Evolutionary conservation across 148 eudicot genomes (phyloP).

Genomic region (Vaccinium darrowii): DNA sequence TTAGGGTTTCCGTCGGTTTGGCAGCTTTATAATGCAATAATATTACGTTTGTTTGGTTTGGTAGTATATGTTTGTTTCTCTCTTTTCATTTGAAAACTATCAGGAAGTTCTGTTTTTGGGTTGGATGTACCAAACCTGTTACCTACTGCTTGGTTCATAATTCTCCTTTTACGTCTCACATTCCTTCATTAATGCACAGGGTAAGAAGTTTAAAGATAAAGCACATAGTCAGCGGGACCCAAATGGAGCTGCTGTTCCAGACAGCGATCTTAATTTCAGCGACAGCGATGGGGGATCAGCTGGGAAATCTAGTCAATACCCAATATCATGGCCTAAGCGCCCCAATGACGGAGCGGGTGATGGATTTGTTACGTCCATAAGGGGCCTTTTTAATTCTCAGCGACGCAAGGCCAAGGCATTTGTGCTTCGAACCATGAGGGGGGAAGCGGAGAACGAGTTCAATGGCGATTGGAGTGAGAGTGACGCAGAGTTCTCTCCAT

Average conservation of each 20-base stretch:
- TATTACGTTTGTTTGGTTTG: too few species aligned
- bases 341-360: conserved; percentile 94
- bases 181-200: conserved; percentile 40
- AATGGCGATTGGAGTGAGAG: conserved; percentile 94
- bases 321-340: conserved; percentile 65
- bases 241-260: conserved; percentile 55
- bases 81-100: too few species aligned
- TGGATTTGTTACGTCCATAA: conserved; percentile 90
- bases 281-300: conserved; percentile 84
- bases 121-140: not conserved
- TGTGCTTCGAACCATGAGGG: conserved; percentile 97
- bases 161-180: not conserved
- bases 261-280: conserved; percentile 67
- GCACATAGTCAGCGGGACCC: conserved; percentile 62
- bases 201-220: conserved; percentile 95
- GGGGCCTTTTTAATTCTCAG: conserved; percentile 83
- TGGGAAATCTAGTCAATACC: conserved; percentile 61
- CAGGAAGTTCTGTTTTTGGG: too few species aligned
- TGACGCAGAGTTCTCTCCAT: conserved; percentile 86
- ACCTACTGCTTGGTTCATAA: conserved; percentile 3
- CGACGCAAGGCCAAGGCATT: conserved; percentile 97
- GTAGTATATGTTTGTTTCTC: too few species aligned
- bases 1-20: too few species aligned
- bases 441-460: conserved; percentile 74
- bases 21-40: too few species aligned